Evolutionary conservation across 164 flowering plant genomes (phyloP).

Genomic region (Malania oleifera): DNA sequence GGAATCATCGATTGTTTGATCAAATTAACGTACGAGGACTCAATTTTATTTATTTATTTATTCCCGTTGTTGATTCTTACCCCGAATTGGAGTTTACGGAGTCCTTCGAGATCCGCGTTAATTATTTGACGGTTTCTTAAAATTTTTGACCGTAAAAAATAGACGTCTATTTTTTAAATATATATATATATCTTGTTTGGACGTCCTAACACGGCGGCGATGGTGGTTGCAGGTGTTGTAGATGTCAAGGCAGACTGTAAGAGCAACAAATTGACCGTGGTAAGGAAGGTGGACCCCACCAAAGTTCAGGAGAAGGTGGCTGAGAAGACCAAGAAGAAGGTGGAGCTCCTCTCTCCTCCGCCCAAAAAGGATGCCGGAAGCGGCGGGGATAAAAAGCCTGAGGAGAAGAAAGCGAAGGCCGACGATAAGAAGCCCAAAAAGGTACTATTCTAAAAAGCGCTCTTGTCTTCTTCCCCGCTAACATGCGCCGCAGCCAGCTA

Average conservation of each 20-base stretch:
- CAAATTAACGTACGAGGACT: neutral
- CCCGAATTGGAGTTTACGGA: neutral
- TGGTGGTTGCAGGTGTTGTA: conserved; percentile 36
- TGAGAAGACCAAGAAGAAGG: conserved; percentile 52
- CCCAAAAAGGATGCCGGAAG: conserved; percentile 37
- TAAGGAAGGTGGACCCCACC: conserved; percentile 45
- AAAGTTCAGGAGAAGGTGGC: conserved; percentile 30
- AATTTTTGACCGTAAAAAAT: neutral
- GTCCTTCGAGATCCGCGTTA: neutral
- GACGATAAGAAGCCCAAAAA: conserved; percentile 37
- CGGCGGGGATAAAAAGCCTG: conserved; percentile 29
- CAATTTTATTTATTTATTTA: neutral
- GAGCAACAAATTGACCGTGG: conserved; percentile 41
- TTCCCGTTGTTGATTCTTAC: no score
- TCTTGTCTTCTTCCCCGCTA: conserved; percentile 7
- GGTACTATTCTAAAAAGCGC: conserved; percentile 24
- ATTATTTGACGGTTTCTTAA: neutral
- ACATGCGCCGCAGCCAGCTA: conserved; percentile 9
- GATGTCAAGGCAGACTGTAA: conserved; percentile 35
- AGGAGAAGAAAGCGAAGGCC: conserved; percentile 24
- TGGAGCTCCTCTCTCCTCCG: conserved; percentile 44
- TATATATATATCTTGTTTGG: no score
- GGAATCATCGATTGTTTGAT: no score
- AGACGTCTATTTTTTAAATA: neutral
- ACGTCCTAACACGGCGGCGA: neutral